Percentiles rank a stretch among this genome's conserved stretches.
phyloP scores from a whole-genome alignment of 768 basidiomycete genomes.

The Pleurotus tuber-regium region DNA sequence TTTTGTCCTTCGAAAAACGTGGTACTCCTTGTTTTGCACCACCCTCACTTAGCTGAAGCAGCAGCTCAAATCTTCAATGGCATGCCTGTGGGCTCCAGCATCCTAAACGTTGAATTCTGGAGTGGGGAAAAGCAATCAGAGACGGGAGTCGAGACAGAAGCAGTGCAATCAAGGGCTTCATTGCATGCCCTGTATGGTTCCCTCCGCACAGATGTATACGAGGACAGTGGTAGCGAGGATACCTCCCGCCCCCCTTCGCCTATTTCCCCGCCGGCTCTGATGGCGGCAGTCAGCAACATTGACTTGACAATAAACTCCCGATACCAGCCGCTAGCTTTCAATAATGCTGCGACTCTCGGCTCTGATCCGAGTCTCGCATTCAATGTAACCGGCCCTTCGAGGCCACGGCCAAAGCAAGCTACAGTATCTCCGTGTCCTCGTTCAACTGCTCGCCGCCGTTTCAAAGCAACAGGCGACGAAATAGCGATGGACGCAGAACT shows the following conservation, averaged over 20 bases:
- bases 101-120: slow-evolving; percentile 1
- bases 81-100: background rate
- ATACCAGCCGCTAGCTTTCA: too few relatives aligned
- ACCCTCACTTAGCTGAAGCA: slow-evolving; percentile 1
- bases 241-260: background rate
- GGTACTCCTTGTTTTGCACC: background rate
- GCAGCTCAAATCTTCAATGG: slow-evolving; percentile 4
- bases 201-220: slow-evolving; percentile 11
- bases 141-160: background rate
- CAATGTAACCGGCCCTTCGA: too few relatives aligned
- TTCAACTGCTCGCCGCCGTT: too few relatives aligned
- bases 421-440: too few relatives aligned
- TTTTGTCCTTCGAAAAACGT: background rate
- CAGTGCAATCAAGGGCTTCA: background rate
- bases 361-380: too few relatives aligned
- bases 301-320: too few relatives aligned
- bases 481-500: background rate
- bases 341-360: too few relatives aligned
- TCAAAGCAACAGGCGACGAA: too few relatives aligned
- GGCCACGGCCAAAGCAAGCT: too few relatives aligned
- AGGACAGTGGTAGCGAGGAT: slow-evolving; percentile 8
- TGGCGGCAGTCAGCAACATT: background rate
- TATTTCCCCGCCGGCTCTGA: background rate
- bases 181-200: slow-evolving; percentile 4
- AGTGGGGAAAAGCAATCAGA: background rate